Conservation (phyloP, 1,284 basidiomycete genomes). For the Xerocomus amazonicus region DNA sequence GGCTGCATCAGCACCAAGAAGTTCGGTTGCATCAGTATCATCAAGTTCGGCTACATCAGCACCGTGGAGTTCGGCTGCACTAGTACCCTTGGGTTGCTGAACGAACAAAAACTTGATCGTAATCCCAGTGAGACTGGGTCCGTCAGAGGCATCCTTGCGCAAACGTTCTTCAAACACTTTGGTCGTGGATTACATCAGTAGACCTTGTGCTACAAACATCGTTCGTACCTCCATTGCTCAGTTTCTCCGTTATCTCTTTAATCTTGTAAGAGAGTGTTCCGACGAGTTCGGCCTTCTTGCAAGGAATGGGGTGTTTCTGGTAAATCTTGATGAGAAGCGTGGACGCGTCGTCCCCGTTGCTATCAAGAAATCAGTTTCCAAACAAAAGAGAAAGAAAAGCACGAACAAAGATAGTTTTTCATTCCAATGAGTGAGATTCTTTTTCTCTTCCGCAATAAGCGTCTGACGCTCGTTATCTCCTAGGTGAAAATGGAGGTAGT, state of each 20-base stretch:
- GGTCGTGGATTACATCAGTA: neutral
- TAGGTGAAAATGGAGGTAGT: neutral
- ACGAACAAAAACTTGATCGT: slow-evolving; percentile 1
- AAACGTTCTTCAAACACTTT: slow-evolving; percentile 6
- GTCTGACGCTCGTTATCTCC: neutral
- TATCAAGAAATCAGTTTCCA: neutral
- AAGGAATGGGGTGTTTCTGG: neutral
- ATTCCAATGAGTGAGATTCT: neutral
- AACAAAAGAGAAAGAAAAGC: neutral
- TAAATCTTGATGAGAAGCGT: neutral
- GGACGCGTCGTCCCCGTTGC: neutral
- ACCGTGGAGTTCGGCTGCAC: neutral
- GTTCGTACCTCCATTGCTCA: slow-evolving; percentile 1
- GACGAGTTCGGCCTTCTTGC: neutral
- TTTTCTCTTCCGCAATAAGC: neutral
- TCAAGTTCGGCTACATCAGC: too few relatives aligned
- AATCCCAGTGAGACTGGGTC: neutral
- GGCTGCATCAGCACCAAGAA: neutral
- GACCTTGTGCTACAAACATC: neutral
- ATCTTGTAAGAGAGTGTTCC: neutral
- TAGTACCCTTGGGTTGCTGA: neutral
- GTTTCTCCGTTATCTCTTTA: neutral
- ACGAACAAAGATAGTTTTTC: slow-evolving; percentile 7
- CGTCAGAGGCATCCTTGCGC: neutral
- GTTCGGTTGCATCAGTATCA: neutral